Evolutionary conservation across 2,329 filamentous ascomycete genomes (phyloP).

Genomic region (Aspergillus pseudoviridinutans): DNA sequence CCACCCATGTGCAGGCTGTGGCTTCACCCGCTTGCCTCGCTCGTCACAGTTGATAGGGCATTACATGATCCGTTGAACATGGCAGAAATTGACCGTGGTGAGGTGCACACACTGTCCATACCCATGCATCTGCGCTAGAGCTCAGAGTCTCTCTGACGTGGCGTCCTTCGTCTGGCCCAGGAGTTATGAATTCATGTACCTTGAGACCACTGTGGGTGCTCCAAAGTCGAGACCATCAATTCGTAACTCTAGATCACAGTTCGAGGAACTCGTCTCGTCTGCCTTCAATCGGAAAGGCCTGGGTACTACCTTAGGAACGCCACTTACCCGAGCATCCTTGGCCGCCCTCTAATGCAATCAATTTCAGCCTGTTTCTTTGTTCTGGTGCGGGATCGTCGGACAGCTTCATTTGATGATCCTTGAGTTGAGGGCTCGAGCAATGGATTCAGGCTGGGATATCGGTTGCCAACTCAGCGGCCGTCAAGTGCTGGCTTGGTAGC

Average conservation of each 20-base stretch:
- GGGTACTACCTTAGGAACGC: constrained; percentile 8
- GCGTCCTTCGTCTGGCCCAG: constrained; percentile 33
- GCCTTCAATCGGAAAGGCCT: constrained; percentile 12
- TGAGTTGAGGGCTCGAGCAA: constrained; percentile 13
- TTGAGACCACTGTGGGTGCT: constrained; percentile 20
- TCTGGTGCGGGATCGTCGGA: constrained; percentile 21
- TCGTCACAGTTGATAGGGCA: constrained; percentile 30
- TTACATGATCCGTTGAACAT: constrained; percentile 26
- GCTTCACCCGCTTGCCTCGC: constrained; percentile 22
- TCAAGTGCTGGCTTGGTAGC: constrained; percentile 17
- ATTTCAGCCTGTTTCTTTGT: constrained; percentile 9
- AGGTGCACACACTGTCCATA: constrained; percentile 29
- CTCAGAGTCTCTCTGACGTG: constrained; percentile 39
- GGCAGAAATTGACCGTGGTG: constrained; percentile 33
- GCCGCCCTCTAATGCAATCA: constrained; percentile 6
- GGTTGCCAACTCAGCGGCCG: constrained; percentile 29
- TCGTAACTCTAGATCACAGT: constrained; percentile 6
- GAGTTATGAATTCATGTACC: constrained; percentile 19
- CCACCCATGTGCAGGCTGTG: constrained; percentile 36
- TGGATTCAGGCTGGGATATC: constrained; percentile 23
- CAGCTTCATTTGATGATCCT: constrained; percentile 15
- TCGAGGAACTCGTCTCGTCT: constrained; percentile 1
- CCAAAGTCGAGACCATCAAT: constrained; percentile 21
- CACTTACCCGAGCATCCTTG: constrained; percentile 16
- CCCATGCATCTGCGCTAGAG: constrained; percentile 38